These are phyloP conservation scores for Dorcoceras hygrometricum DNA, from an alignment of 257 asterid genomes.

Conservation along the genomic window DNA sequence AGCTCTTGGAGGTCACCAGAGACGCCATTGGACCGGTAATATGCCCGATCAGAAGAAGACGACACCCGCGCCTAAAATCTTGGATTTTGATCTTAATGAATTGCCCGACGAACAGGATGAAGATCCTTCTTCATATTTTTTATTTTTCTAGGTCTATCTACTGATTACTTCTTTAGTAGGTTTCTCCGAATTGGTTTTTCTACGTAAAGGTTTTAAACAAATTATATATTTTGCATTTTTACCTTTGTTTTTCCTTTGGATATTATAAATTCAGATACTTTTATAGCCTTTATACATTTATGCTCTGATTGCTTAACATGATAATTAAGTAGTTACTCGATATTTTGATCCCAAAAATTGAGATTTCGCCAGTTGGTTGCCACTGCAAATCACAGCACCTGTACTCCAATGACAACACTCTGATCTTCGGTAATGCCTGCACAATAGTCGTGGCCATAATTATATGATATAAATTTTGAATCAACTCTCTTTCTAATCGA, in stretches of 20 bases:
- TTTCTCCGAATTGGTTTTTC: background rate
- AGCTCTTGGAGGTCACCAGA: slow-evolving; percentile 46
- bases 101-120: background rate
- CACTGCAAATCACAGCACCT: slow-evolving; percentile 3
- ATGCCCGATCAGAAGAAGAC: background rate
- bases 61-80: background rate
- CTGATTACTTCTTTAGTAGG: too few relatives aligned
- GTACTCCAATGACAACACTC: slow-evolving; percentile 20
- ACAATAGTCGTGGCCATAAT: too few relatives aligned
- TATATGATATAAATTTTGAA: too few relatives aligned
- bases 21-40: slow-evolving; percentile 16
- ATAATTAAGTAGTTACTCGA: too few relatives aligned
- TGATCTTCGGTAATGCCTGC: slow-evolving; percentile 44
- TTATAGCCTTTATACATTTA: too few relatives aligned
- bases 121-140: background rate
- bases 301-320: too few relatives aligned
- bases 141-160: background rate
- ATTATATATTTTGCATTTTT: too few relatives aligned
- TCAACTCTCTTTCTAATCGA: too few relatives aligned
- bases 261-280: too few relatives aligned
- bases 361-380: slow-evolving; percentile 23
- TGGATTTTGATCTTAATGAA: background rate
- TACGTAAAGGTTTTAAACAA: too few relatives aligned
- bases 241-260: too few relatives aligned
- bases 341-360: slow-evolving; percentile 34